Evolutionary conservation across 345 rosid genomes (phyloP).

Genomic region (Acer saccharum): DNA sequence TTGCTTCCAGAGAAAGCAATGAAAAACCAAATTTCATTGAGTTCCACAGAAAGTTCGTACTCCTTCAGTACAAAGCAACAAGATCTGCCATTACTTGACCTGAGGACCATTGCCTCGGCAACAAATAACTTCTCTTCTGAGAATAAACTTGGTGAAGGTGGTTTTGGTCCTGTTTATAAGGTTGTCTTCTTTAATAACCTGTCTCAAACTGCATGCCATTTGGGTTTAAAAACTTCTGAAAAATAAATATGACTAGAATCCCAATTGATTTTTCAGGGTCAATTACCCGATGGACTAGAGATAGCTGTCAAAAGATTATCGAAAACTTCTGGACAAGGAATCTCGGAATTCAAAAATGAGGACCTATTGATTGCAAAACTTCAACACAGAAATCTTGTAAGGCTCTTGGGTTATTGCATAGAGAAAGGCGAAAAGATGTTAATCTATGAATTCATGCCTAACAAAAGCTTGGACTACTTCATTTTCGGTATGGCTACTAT

Average conservation of each 20-base stretch:
- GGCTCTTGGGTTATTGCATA: neutral
- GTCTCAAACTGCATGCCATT: too few species aligned
- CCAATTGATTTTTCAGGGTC: constrained; percentile 23
- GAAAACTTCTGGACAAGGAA: constrained; percentile 33
- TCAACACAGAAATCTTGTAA: constrained; percentile 1
- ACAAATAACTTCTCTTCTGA: constrained; percentile 18
- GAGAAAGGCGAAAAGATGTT: neutral
- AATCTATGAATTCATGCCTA: constrained; percentile 5
- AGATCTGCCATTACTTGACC: neutral
- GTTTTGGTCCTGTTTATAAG: neutral
- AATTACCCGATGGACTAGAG: constrained; percentile 16
- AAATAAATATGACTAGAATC: too few species aligned
- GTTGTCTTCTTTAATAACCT: neutral
- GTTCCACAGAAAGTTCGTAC: neutral
- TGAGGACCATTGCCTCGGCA: neutral
- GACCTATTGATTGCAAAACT: constrained; percentile 28
- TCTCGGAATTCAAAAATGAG: constrained; percentile 40
- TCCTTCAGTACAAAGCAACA: neutral
- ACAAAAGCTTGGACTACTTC: neutral
- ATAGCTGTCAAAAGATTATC: constrained; percentile 43
- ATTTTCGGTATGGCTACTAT: neutral
- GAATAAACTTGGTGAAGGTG: constrained; percentile 17
- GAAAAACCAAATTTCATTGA: neutral
- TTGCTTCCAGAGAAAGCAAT: neutral
- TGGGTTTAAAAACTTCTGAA: too few species aligned